Conservation (phyloP, 345 rosid genomes). For the Alliaria petiolata region DNA sequence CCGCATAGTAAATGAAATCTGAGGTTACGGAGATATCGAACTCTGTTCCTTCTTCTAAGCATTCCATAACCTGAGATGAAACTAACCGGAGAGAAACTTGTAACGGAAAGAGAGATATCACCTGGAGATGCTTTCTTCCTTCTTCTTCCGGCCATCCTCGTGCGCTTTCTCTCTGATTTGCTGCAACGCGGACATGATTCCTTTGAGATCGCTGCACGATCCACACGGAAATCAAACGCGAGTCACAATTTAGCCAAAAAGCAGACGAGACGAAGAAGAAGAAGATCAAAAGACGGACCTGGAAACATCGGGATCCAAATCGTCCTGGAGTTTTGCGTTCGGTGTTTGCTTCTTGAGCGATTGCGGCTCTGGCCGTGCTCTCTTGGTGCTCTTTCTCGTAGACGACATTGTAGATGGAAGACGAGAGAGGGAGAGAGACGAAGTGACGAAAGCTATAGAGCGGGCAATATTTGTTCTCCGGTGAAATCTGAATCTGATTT, state of each 20-base stretch:
- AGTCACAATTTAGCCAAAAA: not conserved
- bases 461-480: not conserved
- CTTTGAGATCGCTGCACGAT: constrained; percentile 66
- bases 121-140: constrained; percentile 88
- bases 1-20: not conserved
- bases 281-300: constrained; percentile 43
- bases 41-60: constrained; percentile 1
- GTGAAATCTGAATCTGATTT: not conserved
- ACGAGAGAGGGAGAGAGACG: constrained; percentile 2
- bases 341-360: constrained; percentile 37
- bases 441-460: not conserved
- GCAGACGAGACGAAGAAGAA: not conserved
- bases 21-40: not conserved
- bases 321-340: constrained; percentile 41
- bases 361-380: constrained; percentile 34
- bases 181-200: constrained; percentile 78
- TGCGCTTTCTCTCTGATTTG: constrained; percentile 73
- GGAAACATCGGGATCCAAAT: constrained; percentile 59
- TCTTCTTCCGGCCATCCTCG: constrained; percentile 74
- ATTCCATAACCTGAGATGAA: not conserved
- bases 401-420: constrained; percentile 26
- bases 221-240: constrained; percentile 7
- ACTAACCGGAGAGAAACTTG: not conserved
- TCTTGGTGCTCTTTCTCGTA: constrained; percentile 24
- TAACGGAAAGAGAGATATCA: constrained; percentile 12